Evolutionary conservation across 1,284 basidiomycete genomes (phyloP), one percentile per base, ranked within the genome.

Genomic region (Cerrena zonata): DNA sequence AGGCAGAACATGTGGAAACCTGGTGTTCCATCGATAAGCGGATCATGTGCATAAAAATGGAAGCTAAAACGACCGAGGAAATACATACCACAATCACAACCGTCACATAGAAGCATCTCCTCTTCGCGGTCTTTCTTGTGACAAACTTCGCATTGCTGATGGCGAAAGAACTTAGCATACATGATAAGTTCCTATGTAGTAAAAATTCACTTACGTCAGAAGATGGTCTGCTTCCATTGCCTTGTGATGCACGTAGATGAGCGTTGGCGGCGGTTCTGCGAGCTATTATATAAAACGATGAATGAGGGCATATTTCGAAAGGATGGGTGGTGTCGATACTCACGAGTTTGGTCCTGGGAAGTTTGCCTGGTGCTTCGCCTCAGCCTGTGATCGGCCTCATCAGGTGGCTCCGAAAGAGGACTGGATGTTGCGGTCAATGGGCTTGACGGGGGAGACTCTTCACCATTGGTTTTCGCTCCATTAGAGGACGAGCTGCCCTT

Each of bases 1-100:
- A 99, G 85, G 66, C 96, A 99, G 67, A 91, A 92, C 71, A 91
- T 94, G 70, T 99, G 96, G 71, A 92, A 99, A 23, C 93, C 91
- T 94, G 60, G 13, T n/a, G 5, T 19, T 3, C 5, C 37, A 49
- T 49, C 49, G 42, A 50, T 50, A 46, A 50, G n/a, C n/a, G 49
- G 24, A 34, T 22, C 19, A 42, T 24, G n/a, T n/a, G 13, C 7
- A 23, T 5, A 22, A 22, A 19, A 15, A 50, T 39, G 36, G 27
- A 50, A 37, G 26, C 22, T 36, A 41, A 34, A 23, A 52, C 59
- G 42, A 53, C 30, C 58, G 52, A 54, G 49, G 13, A 44, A 54
- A 55, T 48, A 72, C 82, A 61, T 65, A 91, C 91, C 94, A 63
- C 90, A 87, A 70, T 98, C 94, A 71, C 96, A 99, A 22, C 92